A percentile compares a stretch with the other conserved stretches of the same genome.
These are phyloP conservation scores for Myrica gale DNA, from an alignment of 306 rosid species.

Conservation along the genomic window DNA sequence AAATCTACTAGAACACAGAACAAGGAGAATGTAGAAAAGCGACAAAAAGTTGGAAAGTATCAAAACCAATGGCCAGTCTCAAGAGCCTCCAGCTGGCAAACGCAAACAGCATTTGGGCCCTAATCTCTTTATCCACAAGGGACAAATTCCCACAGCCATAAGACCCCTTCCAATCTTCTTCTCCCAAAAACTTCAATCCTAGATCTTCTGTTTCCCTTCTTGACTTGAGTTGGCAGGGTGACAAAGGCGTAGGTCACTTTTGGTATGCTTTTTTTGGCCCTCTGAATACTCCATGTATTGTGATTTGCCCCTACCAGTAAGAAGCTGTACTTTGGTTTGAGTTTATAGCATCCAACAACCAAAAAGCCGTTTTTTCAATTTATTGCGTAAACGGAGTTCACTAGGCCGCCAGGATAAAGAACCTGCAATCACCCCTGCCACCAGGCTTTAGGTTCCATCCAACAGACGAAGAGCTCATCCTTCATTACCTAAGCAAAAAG, in stretches of 20 bases:
- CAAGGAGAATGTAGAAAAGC: not conserved
- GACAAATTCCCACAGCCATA: slow-evolving; percentile 52
- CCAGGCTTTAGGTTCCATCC: slow-evolving; percentile 98
- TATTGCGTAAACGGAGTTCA: no score
- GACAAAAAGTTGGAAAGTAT: not conserved
- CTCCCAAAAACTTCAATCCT: slow-evolving; percentile 46
- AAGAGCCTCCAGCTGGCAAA: not conserved
- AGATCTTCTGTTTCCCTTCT: not conserved
- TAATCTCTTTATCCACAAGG: slow-evolving; percentile 40
- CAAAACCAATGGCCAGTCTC: not conserved
- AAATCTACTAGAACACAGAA: not conserved
- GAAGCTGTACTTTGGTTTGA: no score
- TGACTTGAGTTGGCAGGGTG: no score
- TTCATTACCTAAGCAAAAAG: slow-evolving; percentile 91
- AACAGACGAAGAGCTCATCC: slow-evolving; percentile 90
- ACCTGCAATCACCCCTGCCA: slow-evolving; percentile 36
- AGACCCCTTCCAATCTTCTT: slow-evolving; percentile 31
- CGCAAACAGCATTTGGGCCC: slow-evolving; percentile 34
- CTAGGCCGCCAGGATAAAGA: no score
- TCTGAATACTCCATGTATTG: no score
- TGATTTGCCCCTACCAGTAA: no score
- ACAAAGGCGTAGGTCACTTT: no score
- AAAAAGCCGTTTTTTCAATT: no score
- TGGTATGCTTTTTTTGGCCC: no score
- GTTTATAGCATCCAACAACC: no score